Conservation (phyloP, 2,329 filamentous ascomycete genomes). For the Fusarium mexicanum region DNA sequence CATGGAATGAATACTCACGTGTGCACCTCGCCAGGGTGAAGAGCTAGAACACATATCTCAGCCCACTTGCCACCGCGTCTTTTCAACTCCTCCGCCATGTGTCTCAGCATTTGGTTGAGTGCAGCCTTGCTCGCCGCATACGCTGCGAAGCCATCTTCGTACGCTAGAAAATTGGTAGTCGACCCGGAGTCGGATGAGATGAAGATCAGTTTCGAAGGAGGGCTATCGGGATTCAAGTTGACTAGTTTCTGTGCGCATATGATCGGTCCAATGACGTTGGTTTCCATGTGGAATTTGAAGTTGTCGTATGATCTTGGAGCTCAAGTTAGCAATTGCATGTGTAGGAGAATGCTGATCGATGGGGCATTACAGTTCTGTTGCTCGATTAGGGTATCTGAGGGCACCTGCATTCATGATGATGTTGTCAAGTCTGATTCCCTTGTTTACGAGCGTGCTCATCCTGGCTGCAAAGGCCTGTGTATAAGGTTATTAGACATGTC, state of each 20-base stretch:
- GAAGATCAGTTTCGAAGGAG: not conserved
- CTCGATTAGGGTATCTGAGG: not conserved
- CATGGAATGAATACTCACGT: not conserved
- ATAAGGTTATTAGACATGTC: fast-evolving
- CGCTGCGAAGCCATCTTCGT: not conserved
- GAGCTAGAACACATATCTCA: not conserved
- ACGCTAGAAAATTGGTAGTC: not conserved
- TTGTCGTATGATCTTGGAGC: not conserved
- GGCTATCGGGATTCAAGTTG: not conserved
- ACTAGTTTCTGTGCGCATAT: not conserved
- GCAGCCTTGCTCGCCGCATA: not conserved
- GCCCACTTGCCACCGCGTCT: not conserved
- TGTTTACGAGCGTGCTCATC: fast-evolving
- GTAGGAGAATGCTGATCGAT: fast-evolving
- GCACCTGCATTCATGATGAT: not conserved
- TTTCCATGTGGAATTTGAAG: not conserved
- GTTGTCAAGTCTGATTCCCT: not conserved
- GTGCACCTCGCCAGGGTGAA: not conserved
- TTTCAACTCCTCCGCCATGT: not conserved
- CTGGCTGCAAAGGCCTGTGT: not conserved
- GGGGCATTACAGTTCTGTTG: not conserved
- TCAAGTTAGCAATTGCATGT: not conserved
- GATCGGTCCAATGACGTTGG: not conserved
- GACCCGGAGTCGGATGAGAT: not conserved
- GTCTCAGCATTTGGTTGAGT: not conserved